Evolutionary conservation across 176 grass and related monocot genomes (phyloP), one percentile per base, ranked within the genome.

Genomic region (Raddia distichophylla): DNA sequence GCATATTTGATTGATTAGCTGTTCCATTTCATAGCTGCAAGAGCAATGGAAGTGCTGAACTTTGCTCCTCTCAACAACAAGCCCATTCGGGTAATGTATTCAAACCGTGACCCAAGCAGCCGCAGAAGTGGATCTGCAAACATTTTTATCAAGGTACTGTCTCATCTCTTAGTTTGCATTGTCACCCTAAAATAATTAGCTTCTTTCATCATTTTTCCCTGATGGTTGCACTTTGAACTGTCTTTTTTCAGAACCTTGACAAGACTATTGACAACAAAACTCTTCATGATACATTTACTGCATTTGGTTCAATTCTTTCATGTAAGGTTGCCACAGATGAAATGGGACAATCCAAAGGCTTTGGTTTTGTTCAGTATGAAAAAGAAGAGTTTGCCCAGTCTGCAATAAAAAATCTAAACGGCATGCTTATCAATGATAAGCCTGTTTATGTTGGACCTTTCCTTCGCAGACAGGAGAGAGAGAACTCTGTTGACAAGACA

Each of bases 351-450:
- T 95, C 93, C 45, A 95, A 95, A 88, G 93, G 93, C 82, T 95
- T 92, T 69, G 93, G 93, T 82, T 95, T 95, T 85, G 93, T 95
- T 80, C 93, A 95, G 80, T 95, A 92, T 83, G 93, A 95, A 54
- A 91, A 89, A 60, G 90, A 90, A 69, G 90, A 95, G 62, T 74
- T 50, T 67, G 93, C 93, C 3, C 87, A 92, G 35, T 80, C 76
- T 82, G 93, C 90, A 47, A 92, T 92, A 73, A 77, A 80, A 67
- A 76, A 88, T 76, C 84, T 95, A 4, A 95, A 95, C 12, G 93
- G 93, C 20, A 95, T 95, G 93, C 89, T 95, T 80, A 75, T 95
- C 78, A 95, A 95, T 57, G 93, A 95, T 67, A 95, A 92, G 79
- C 89, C 87, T 55, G 93, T 95, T 74, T 95, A 64, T 80, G 93